Base-by-base conservation (phyloP, 805 yeast species). In the Cyberlindnera mrakii region DNA sequence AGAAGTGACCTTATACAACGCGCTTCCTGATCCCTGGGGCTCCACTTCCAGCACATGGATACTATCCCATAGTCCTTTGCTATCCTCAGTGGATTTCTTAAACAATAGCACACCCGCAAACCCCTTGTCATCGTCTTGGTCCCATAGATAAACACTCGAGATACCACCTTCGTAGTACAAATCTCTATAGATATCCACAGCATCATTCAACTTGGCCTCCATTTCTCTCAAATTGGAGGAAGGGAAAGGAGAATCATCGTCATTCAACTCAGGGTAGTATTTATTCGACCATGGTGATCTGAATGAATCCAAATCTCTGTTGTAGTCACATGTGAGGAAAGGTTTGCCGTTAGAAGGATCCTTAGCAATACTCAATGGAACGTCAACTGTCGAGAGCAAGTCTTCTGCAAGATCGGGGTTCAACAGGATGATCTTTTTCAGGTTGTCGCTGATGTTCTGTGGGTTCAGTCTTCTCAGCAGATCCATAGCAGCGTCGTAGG, bases 131-230 rank as follows among this genome's bases (percentile, higher is more conserved):
- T 80, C 82, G 5, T 48, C 57, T 18, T 78, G 72, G 54, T 90
- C 96, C 99, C 99, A 91, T 40, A 93, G 68, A 60, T 93, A 91
- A 15, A 85, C 95, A 44, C 90, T 80, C 2, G 93, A 82, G 33
- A 85, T 71, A 18, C 98, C 99, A 33, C 97, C 97, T 63, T 90
- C 98, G 62, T 89, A 91, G 67, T 91, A 91, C 54, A 91, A 67
- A 60, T 93, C 99, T 51, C 96, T 74, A 67, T 93, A 91, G 31
- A 91, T 76, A 56, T 89, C 97, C 60, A 91, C 87, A 4, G 96
- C 85, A 50, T 87, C 91, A 62, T 91, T 93, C 47, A 95, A 90
- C 50, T 80, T 72, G 20, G 76, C 61, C 65, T 91, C 99, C 51
- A 91, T 67, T 51, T 78, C 74, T 51, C 98, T 72, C 49, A 93